Evolutionary conservation across 345 rosid species (phyloP).

Genomic region (Angophora floribunda): DNA sequence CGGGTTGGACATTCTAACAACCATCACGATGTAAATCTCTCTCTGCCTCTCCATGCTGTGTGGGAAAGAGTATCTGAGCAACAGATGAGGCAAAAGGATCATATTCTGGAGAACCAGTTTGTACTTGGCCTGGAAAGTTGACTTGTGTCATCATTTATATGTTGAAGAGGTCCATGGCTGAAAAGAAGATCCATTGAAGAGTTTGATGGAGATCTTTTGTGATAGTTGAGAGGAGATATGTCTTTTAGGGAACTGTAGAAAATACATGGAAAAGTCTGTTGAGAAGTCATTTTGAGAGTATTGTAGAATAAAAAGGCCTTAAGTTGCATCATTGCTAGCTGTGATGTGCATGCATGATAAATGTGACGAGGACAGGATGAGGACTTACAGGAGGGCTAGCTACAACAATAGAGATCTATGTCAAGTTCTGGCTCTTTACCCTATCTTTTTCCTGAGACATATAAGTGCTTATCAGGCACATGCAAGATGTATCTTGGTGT

Average conservation of each 20-base stretch:
- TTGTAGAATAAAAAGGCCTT: not conserved
- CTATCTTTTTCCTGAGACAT: not conserved
- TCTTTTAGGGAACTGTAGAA: not conserved
- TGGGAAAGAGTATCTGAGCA: not conserved
- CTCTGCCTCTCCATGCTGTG: not conserved
- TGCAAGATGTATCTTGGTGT: not conserved
- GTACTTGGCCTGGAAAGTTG: not conserved
- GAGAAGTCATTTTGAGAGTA: not conserved
- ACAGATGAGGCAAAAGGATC: not conserved
- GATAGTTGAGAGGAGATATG: not conserved
- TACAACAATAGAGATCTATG: not conserved
- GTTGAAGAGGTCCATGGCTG: not conserved
- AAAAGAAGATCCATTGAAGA: not conserved
- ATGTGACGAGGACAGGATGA: not conserved
- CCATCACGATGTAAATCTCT: not conserved
- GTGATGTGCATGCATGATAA: not conserved
- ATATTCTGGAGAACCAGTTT: not conserved
- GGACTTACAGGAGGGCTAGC: not conserved
- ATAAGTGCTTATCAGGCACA: not conserved
- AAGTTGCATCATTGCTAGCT: not conserved
- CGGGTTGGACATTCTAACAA: not conserved
- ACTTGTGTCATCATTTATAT: not conserved
- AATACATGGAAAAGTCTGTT: not conserved
- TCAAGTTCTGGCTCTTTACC: not conserved
- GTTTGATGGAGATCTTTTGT: not conserved